These are phyloP conservation scores for Daldinia decipiens DNA, from an alignment of 495 filamentous ascomycete species.

Conservation along the genomic window DNA sequence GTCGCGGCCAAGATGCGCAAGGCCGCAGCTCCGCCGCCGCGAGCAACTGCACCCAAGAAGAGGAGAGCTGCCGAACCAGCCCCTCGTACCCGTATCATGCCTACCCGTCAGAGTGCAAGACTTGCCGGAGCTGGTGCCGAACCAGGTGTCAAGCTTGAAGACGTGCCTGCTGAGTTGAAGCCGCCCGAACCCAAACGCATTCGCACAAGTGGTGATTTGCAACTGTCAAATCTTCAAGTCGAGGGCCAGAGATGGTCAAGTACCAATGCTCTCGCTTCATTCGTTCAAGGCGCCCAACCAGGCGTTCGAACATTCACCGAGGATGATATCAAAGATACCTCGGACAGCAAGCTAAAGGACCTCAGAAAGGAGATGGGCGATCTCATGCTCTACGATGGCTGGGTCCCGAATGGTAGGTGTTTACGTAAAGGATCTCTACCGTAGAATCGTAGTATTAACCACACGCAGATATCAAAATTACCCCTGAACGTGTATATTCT, in stretches of 20 bases:
- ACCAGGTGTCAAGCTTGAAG: conserved; percentile 36
- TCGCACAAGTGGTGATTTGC: conserved; percentile 64
- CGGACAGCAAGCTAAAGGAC: conserved; percentile 77
- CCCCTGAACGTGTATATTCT: conserved; percentile 87
- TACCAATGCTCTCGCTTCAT: conserved; percentile 45
- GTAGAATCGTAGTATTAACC: conserved; percentile 29
- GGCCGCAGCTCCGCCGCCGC: conserved; percentile 42
- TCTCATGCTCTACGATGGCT: conserved; percentile 82
- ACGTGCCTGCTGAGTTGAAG: conserved; percentile 46
- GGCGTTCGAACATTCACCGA: conserved; percentile 82
- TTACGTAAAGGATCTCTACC: not conserved
- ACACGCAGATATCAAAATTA: conserved; percentile 84
- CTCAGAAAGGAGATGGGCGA: conserved; percentile 83
- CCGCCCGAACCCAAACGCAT: conserved; percentile 53
- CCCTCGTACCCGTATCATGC: conserved; percentile 48
- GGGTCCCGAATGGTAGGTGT: conserved; percentile 75
- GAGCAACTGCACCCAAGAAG: conserved; percentile 40
- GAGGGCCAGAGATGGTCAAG: conserved; percentile 73
- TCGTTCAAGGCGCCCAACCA: conserved; percentile 74
- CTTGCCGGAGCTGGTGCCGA: conserved; percentile 59
- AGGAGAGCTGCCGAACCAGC: conserved; percentile 44
- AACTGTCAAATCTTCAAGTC: conserved; percentile 80
- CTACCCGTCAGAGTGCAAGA: conserved; percentile 63
- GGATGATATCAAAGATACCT: conserved; percentile 82
- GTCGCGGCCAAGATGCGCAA: conserved; percentile 53